phyloP scores from a whole-genome alignment of 176 grass and related monocot genomes.

The Carex parvula region DNA sequence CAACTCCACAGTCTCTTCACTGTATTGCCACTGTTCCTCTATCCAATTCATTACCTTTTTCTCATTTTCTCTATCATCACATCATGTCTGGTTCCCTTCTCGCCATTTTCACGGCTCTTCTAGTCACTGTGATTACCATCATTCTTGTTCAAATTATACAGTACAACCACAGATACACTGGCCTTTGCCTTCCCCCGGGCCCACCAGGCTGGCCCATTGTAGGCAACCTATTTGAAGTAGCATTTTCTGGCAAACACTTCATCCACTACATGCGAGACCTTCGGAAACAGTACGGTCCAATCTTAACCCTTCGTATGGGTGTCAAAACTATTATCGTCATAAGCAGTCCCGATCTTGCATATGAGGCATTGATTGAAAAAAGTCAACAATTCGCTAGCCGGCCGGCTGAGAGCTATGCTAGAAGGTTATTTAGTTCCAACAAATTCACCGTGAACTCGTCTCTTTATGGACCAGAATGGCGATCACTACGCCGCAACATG shows the following conservation, averaged over 20 bases:
- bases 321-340: conserved; percentile 72
- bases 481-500: conserved; percentile 83
- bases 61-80: neutral
- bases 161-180: conserved; percentile 28
- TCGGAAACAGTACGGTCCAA: conserved; percentile 57
- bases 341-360: conserved; percentile 60
- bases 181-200: conserved; percentile 51
- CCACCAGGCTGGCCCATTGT: conserved; percentile 70
- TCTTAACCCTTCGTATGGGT: conserved; percentile 82
- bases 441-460: conserved; percentile 93
- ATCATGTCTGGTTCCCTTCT: conserved; percentile 10
- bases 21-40: neutral
- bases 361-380: conserved; percentile 76
- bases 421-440: conserved; percentile 78
- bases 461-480: conserved; percentile 75
- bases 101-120: neutral
- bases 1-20: neutral
- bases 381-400: conserved; percentile 61
- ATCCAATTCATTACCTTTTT: neutral
- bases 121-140: conserved; percentile 9
- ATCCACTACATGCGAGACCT: conserved; percentile 79
- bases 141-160: conserved; percentile 17
- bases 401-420: conserved; percentile 58
- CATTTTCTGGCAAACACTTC: conserved; percentile 78
- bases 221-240: conserved; percentile 85